Evolutionary conservation across 768 basidiomycete genomes (phyloP).

Genomic region (Phallus indusiatus): DNA sequence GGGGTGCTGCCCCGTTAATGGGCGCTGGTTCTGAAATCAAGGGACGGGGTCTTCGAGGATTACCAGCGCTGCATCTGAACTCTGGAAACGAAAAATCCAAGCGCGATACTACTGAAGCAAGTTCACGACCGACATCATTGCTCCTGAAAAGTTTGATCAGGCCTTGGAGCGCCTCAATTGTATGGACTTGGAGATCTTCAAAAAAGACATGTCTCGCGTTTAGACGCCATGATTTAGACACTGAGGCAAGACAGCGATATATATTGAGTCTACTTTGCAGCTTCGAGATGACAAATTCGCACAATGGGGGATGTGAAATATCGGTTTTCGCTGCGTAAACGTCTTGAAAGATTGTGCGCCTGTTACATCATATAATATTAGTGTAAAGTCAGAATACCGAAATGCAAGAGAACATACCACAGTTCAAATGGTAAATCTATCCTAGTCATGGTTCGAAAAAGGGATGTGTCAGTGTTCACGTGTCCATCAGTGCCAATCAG

Average conservation of each 20-base stretch:
- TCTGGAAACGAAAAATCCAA: constrained; percentile 11
- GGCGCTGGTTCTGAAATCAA: not conserved
- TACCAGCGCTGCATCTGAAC: constrained; percentile 12
- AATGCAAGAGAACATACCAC: too few species aligned
- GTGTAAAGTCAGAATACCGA: too few species aligned
- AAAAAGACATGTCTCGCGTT: constrained; percentile 14
- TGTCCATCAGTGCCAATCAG: too few species aligned
- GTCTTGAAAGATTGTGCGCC: constrained; percentile 5
- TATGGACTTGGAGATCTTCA: constrained; percentile 12
- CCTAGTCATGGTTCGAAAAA: too few species aligned
- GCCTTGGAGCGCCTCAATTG: constrained; percentile 9
- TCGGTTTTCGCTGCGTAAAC: constrained; percentile 1
- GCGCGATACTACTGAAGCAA: constrained; percentile 10
- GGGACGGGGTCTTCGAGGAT: constrained; percentile 8
- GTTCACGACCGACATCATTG: not conserved
- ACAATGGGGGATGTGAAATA: constrained; percentile 6
- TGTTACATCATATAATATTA: not conserved
- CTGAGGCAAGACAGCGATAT: constrained; percentile 7
- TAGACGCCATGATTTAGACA: constrained; percentile 11
- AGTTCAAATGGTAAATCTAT: too few species aligned
- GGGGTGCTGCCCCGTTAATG: not conserved
- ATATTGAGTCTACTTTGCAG: not conserved
- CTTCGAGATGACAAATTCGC: not conserved
- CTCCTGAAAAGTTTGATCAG: constrained; percentile 3
- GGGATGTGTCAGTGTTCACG: too few species aligned